Evolutionary conservation across 768 basidiomycete species (phyloP), one percentile per base, ranked within the genome.

Genomic region (Termitomyces sp.): DNA sequence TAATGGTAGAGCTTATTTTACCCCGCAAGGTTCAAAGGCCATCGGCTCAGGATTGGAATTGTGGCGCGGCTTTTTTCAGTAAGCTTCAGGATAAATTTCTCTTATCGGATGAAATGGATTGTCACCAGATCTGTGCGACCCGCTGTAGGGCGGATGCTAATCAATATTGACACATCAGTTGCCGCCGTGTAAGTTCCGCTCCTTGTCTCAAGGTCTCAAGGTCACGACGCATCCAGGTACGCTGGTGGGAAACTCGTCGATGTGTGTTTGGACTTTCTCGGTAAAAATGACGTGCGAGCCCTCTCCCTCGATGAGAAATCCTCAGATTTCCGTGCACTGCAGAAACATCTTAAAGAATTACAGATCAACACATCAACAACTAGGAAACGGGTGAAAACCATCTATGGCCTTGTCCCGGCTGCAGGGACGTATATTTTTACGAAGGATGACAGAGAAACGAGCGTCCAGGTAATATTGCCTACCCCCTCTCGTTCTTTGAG

Each of bases 31-130:
- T 64, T 56, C 52, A 13, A 58, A 15, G 51, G 46, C 32, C 45
- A 58, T 42, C 35, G 68, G 50, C 61, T 66, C 15, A 48, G 77
- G 76, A 2, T 65, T 85, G 0, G 79, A 82, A 42, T 60, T 85
- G 0, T 78, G 81, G 71, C 71, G 77, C 8, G 84, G 84, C 0
- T 82, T 75, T 46, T 84, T 78, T 58, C 82, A 84, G 84, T 84
- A 58, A 33, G 79, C 32, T n/a, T 36, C 11, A 7, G 22, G 35
- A 35, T 7, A 20, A 5, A 15, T 35, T 4, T 42, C 40, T 24
- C 13, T 15, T 4, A 4, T 24, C 16, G 24, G 4, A 45, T 57
- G 20, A 16, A 11, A 35, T 57, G 11, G 5, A 51, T 36, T n/a
- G 0, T 52, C 24, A 48, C 16, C 13, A 58, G 60, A 50, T 81